Conservation (phyloP, 306 rosid genomes). For the Prunus dulcis region DNA sequence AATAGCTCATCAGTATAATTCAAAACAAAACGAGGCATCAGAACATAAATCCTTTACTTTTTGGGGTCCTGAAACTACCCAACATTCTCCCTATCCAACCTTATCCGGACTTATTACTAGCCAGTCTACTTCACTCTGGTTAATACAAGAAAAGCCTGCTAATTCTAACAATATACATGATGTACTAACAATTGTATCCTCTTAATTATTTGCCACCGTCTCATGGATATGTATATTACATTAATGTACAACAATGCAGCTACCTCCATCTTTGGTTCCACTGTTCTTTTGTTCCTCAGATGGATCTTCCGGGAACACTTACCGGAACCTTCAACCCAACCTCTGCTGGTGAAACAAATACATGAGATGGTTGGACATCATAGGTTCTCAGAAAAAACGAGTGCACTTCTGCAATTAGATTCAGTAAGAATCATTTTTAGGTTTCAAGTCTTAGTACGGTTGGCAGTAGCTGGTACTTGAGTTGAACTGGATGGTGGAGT, state of each 20-base stretch:
- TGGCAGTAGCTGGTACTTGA: conserved; percentile 48
- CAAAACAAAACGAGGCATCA: not conserved
- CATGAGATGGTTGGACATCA: conserved; percentile 38
- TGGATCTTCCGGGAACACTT: conserved; percentile 8
- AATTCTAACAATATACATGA: conserved; percentile 42
- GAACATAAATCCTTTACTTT: not conserved
- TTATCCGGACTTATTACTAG: conserved; percentile 16
- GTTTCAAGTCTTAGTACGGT: conserved; percentile 46
- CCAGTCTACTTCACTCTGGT: conserved; percentile 19
- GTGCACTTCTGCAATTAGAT: conserved; percentile 20
- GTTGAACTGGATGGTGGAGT: conserved; percentile 40
- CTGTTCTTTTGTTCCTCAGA: conserved; percentile 12
- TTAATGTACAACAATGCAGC: conserved; percentile 61
- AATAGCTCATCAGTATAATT: not conserved
- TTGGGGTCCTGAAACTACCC: not conserved
- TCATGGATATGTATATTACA: conserved; percentile 29
- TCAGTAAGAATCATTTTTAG: conserved; percentile 12
- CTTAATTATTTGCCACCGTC: conserved; percentile 32
- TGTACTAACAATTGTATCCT: conserved; percentile 21
- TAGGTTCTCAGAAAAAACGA: conserved; percentile 34
- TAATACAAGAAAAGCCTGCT: conserved; percentile 19
- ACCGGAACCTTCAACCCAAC: conserved; percentile 55
- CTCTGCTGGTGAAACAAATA: conserved; percentile 21
- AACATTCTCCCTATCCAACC: not conserved
- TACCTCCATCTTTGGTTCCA: conserved; percentile 27